These are phyloP conservation scores for Ophryocystis elektroscirrha DNA, from an alignment of 169 alveolate genomes.

Conservation along the genomic window DNA sequence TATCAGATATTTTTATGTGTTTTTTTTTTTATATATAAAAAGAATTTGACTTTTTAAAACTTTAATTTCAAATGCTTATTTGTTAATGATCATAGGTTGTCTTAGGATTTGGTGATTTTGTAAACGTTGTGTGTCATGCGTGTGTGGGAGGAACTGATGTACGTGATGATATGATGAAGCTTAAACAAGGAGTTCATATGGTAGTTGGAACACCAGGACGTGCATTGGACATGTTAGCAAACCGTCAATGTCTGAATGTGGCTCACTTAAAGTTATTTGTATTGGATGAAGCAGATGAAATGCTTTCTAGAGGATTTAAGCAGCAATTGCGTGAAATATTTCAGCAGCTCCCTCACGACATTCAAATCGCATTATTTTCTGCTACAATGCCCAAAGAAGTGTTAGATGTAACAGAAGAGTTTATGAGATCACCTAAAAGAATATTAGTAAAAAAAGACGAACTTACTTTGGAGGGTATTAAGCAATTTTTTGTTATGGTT, in stretches of 20 bases:
- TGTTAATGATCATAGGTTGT: constrained; percentile 16
- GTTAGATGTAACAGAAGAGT: constrained; percentile 71
- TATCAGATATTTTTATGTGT: background rate
- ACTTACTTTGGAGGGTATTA: constrained; percentile 87
- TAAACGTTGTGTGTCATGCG: constrained; percentile 64
- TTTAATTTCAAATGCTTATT: background rate
- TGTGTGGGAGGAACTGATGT: constrained; percentile 96
- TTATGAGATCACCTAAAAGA: constrained; percentile 85
- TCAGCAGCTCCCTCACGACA: constrained; percentile 45
- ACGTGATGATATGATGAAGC: constrained; percentile 77
- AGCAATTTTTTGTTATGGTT: constrained; percentile 87
- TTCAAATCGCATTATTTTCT: constrained; percentile 63
- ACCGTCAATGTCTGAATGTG: constrained; percentile 29
- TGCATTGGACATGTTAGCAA: constrained; percentile 88
- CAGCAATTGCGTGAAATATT: constrained; percentile 64
- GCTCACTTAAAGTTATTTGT: constrained; percentile 73
- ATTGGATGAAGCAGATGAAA: constrained; percentile 98
- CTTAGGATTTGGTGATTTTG: constrained; percentile 42
- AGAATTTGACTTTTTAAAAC: background rate
- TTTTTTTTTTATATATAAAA: too few species aligned
- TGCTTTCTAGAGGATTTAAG: constrained; percentile 92
- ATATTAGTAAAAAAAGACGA: constrained; percentile 89
- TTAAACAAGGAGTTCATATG: constrained; percentile 89
- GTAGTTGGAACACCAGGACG: constrained; percentile 99
- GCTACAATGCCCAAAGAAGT: constrained; percentile 92